Evolutionary conservation across 495 filamentous ascomycete genomes (phyloP), one percentile per base, ranked within the genome.

Genomic region (Corynascus novoguineensis): DNA sequence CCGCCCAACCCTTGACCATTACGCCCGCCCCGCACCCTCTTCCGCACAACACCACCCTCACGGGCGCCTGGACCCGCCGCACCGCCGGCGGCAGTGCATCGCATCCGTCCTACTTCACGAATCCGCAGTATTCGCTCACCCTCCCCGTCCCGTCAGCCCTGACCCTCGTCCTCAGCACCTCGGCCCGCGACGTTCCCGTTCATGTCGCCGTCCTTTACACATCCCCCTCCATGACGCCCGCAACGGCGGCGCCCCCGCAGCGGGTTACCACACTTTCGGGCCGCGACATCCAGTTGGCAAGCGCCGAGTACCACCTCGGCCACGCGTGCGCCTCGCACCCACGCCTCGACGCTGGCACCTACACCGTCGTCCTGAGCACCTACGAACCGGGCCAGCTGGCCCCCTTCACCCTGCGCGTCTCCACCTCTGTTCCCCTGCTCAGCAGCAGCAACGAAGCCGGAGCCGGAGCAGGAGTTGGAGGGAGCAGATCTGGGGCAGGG

Each of bases 331-430:
- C 85, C 4, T 81, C 86, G 52, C 68, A 81, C 12, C 66, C 70
- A 7, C 44, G 3, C 8, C 69, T 92, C 8, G 78, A 80, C 25
- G 69, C 76, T 3, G 92, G 92, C 3, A 78, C 75, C 0, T 97
- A 97, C 71, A 96, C 90, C 0, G 78, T 96, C 45, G 84, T 97
- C 11, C 87, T 83, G 61, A 91, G 87, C 8, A 96, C 93, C 1
- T 97, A 95, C 66, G 89, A 95, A 42, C 80, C 85, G 0, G 83
- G 83, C 28, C 86, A 92, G 64, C 70, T 81, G 3, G 90, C 83
- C 2, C 76, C 75, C n/a, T 97, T 95, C 71, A 82, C 76, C 3
- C 75, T 98, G 25, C 82, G 82, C 60, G 78, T 95, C 32, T 82
- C 80, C 10, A 82, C 87, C n/a, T 80, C 73, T 22, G 68, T 72